These are phyloP conservation scores for Poa annua DNA, from an alignment of 176 grass and related monocot species.

Conservation along the genomic window DNA sequence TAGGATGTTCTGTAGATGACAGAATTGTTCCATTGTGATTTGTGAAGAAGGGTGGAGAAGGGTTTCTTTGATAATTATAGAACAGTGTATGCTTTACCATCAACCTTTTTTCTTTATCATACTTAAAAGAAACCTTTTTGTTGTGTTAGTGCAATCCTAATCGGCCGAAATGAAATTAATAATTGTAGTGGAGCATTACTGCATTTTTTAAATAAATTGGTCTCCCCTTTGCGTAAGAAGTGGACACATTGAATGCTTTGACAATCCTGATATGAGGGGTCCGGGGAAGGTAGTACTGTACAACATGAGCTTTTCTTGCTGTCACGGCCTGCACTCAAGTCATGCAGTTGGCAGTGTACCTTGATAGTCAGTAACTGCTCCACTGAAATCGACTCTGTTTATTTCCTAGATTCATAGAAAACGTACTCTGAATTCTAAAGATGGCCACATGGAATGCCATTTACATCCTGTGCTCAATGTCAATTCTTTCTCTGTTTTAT, in stretches of 20 bases:
- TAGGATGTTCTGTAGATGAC: constrained; percentile 7
- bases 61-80: neutral
- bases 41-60: neutral
- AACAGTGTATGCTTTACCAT: neutral
- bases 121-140: neutral
- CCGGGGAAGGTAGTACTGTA: constrained; percentile 21
- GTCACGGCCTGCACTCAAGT: constrained; percentile 25
- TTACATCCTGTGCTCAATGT: neutral
- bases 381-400: constrained; percentile 11
- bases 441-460: neutral
- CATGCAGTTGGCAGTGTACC: constrained; percentile 33
- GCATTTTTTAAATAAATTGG: neutral
- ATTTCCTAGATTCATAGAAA: neutral
- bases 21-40: neutral
- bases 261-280: constrained; percentile 21
- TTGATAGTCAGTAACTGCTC: constrained; percentile 24
- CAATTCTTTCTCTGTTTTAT: neutral
- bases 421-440: neutral
- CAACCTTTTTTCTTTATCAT: neutral
- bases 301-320: neutral
- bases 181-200: neutral
- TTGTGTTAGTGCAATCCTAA: constrained; percentile 1
- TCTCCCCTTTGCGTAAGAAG: constrained; percentile 7
- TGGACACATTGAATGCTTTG: constrained; percentile 42
- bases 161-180: neutral